These are phyloP conservation scores for Orbilia ellipsospora DNA, from an alignment of 2,329 filamentous ascomycete genomes.

Conservation along the genomic window DNA sequence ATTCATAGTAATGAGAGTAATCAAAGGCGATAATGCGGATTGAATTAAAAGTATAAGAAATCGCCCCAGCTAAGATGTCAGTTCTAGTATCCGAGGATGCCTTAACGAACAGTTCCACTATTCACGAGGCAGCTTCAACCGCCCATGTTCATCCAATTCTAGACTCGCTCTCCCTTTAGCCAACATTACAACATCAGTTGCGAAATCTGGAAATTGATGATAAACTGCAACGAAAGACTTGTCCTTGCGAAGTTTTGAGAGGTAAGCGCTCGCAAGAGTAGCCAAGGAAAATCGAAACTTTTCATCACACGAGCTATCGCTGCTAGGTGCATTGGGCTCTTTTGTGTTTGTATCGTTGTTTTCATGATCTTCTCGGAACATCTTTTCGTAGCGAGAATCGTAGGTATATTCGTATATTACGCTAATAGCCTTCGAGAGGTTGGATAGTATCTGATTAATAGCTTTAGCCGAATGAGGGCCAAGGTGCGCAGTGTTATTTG, in stretches of 20 bases:
- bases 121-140: no score
- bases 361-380: not conserved
- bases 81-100: no score
- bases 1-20: no score
- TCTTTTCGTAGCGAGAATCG: not conserved
- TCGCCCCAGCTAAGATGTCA: no score
- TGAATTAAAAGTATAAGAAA: no score
- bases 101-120: no score
- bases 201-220: conserved; percentile 26
- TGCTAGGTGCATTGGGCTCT: not conserved
- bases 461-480: not conserved
- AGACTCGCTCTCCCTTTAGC: not conserved
- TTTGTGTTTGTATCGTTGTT: not conserved
- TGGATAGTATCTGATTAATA: not conserved
- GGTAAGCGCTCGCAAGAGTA: conserved; percentile 13
- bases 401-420: conserved; percentile 19
- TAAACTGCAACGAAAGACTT: not conserved
- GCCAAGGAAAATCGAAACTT: conserved; percentile 15
- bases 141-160: conserved; percentile 4
- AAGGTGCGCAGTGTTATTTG: no score
- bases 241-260: conserved; percentile 5
- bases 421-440: not conserved
- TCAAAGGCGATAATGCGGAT: no score
- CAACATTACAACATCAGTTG: conserved; percentile 31
- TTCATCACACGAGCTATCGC: not conserved